Conservation (phyloP, 768 basidiomycete species). For the Suillus sp. region DNA sequence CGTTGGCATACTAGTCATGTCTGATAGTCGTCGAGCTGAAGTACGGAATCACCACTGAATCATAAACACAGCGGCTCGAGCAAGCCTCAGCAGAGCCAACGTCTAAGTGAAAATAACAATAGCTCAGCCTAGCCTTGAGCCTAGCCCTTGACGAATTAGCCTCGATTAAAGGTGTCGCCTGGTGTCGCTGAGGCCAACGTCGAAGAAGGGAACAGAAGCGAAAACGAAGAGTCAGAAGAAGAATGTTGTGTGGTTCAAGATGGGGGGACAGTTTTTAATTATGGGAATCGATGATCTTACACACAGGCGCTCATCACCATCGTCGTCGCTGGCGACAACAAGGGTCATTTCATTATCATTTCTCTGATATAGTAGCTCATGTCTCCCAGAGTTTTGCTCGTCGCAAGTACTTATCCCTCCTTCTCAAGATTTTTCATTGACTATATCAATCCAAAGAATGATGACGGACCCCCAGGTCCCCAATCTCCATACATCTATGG, state of each 20-base stretch:
- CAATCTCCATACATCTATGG: conserved; percentile 80
- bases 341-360: conserved; percentile 6
- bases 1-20: conserved; percentile 25
- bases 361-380: conserved; percentile 16
- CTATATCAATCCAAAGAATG: conserved; percentile 53
- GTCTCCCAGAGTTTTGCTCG: conserved; percentile 43
- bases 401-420: conserved; percentile 36
- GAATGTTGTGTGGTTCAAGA: conserved; percentile 6
- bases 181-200: conserved; percentile 8
- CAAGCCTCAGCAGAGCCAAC: not conserved
- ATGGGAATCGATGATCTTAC: conserved; percentile 21
- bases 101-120: conserved; percentile 5
- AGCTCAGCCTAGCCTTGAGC: conserved; percentile 13
- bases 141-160: not conserved
- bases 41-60: not conserved
- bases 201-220: conserved; percentile 9
- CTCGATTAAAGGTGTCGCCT: not conserved
- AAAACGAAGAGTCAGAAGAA: conserved; percentile 9
- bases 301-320: conserved; percentile 14
- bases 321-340: conserved; percentile 13
- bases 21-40: conserved; percentile 13
- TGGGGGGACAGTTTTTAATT: conserved; percentile 20
- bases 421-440: conserved; percentile 1
- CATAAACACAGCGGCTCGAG: conserved; percentile 5
- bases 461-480: conserved; percentile 76